Conservation (phyloP, 805 yeast genomes). For the Yarrowia keelungensis region DNA sequence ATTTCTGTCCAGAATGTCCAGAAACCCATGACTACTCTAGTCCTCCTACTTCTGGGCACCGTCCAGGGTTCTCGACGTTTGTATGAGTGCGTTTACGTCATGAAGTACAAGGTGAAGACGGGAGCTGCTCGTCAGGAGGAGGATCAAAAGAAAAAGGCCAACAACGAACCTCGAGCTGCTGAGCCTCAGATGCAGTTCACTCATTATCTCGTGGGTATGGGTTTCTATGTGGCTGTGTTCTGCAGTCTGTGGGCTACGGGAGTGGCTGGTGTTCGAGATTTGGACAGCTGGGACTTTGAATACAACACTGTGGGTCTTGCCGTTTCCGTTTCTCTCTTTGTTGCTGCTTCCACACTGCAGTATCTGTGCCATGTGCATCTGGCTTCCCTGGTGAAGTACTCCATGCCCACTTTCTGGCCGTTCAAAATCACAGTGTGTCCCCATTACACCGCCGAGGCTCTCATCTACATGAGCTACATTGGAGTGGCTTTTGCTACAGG, state of each 20-base stretch:
- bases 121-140: neutral
- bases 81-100: constrained; percentile 14
- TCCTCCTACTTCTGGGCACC: constrained; percentile 4
- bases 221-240: constrained; percentile 30
- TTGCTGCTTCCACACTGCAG: neutral
- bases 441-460: constrained; percentile 18
- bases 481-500: constrained; percentile 13
- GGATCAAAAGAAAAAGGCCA: neutral
- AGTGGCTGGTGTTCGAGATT: neutral
- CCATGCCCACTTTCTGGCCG: constrained; percentile 23
- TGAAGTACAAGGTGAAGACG: constrained; percentile 24
- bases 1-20: neutral
- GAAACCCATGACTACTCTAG: constrained; percentile 15
- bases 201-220: constrained; percentile 28
- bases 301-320: constrained; percentile 2
- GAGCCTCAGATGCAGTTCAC: constrained; percentile 5
- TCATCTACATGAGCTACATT: constrained; percentile 5
- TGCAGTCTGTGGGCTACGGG: constrained; percentile 18
- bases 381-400: constrained; percentile 9
- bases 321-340: neutral
- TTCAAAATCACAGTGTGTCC: constrained; percentile 29
- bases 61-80: constrained; percentile 15
- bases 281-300: constrained; percentile 2
- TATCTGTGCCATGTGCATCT: constrained; percentile 32
- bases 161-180: neutral